Percentiles rank a stretch among this genome's conserved stretches.
phyloP scores from a whole-genome alignment of 768 basidiomycete species.

The Mycena filopes region DNA sequence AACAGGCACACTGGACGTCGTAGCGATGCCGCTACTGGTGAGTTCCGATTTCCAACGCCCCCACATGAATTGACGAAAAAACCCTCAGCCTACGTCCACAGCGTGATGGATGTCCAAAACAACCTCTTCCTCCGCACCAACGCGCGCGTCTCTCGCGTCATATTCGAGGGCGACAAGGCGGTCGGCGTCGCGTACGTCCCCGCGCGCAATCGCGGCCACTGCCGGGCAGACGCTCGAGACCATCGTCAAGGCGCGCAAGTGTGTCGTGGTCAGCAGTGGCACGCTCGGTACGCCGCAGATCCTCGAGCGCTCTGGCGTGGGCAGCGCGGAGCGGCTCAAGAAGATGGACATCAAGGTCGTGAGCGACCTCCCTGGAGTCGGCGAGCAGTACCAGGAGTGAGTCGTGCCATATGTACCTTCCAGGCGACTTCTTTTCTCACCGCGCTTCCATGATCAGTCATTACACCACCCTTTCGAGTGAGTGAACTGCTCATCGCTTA shows the following conservation, averaged over 20 bases:
- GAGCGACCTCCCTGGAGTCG: slow-evolving; percentile 77
- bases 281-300: slow-evolving; percentile 81
- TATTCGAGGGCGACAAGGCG: slow-evolving; percentile 78
- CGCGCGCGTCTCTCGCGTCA: slow-evolving; percentile 72
- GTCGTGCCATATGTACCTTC: no score
- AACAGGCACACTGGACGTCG: slow-evolving; percentile 78
- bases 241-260: slow-evolving; percentile 73
- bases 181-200: slow-evolving; percentile 79
- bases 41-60: slow-evolving; percentile 11
- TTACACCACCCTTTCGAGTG: slow-evolving; percentile 74
- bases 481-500: slow-evolving; percentile 28
- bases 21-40: slow-evolving; percentile 77
- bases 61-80: neutral
- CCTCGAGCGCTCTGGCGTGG: slow-evolving; percentile 78
- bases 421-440: neutral
- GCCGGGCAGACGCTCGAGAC: slow-evolving; percentile 65
- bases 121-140: slow-evolving; percentile 77
- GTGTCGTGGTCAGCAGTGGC: slow-evolving; percentile 71
- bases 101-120: slow-evolving; percentile 68
- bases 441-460: slow-evolving; percentile 44
- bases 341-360: slow-evolving; percentile 70
- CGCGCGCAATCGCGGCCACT: slow-evolving; percentile 66
- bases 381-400: slow-evolving; percentile 75
- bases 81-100: slow-evolving; percentile 58
- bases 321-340: slow-evolving; percentile 62